phyloP scores from a whole-genome alignment of 2,329 filamentous ascomycete species.

The Xylariales sp. region DNA sequence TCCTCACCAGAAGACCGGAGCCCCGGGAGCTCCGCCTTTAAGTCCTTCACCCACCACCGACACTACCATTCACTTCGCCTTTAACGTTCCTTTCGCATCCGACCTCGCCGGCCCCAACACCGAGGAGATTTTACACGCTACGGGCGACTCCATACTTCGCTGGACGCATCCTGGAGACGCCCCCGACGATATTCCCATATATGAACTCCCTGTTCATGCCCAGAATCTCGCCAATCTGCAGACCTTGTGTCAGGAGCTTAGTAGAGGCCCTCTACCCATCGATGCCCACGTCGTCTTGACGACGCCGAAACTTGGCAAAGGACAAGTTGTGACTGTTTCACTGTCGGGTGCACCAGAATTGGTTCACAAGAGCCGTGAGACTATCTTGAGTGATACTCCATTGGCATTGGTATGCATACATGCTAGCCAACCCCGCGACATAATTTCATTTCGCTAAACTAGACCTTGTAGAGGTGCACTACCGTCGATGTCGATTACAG shows the following conservation, averaged over 20 bases:
- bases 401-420: slow-evolving; percentile 82
- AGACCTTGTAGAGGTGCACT: slow-evolving; percentile 78
- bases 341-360: slow-evolving; percentile 88
- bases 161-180: slow-evolving; percentile 95
- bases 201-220: slow-evolving; percentile 91
- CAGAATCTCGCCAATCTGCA: slow-evolving; percentile 85
- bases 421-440: slow-evolving; percentile 34
- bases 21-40: slow-evolving; percentile 65
- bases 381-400: slow-evolving; percentile 89
- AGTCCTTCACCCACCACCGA: slow-evolving; percentile 78
- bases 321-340: slow-evolving; percentile 86
- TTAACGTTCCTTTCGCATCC: slow-evolving; percentile 96
- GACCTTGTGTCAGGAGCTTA: slow-evolving; percentile 84
- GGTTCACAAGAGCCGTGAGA: slow-evolving; percentile 89
- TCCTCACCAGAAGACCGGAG: slow-evolving; percentile 67
- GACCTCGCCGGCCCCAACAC: slow-evolving; percentile 92
- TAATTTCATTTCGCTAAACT: slow-evolving; percentile 46
- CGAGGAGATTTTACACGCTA: slow-evolving; percentile 95
- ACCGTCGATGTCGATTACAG: slow-evolving; percentile 93
- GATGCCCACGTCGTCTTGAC: slow-evolving; percentile 87
- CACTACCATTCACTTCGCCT: slow-evolving; percentile 87
- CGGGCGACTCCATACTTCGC: slow-evolving; percentile 83
- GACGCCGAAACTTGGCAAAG: slow-evolving; percentile 77
- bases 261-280: slow-evolving; percentile 75
- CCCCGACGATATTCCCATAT: slow-evolving; percentile 83